Evolutionary conservation across 2,329 filamentous ascomycete genomes (phyloP), one percentile per base, ranked within the genome.

Genomic region (Verticillium isaacii): DNA sequence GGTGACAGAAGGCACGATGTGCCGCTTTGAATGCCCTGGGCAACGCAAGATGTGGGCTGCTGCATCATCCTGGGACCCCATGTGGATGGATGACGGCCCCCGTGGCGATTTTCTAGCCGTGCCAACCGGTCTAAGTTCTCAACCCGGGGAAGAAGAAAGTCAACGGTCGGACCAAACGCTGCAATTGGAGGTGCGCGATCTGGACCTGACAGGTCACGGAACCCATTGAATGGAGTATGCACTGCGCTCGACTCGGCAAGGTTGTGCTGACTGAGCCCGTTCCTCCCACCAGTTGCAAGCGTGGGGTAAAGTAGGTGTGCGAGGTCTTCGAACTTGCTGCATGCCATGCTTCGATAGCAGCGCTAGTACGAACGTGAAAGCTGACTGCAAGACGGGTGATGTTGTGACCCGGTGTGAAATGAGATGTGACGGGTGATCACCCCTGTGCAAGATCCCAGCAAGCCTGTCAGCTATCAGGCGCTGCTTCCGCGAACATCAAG

Each of bases 371-470:
- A 29, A 29, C n/a, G n/a, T 6, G 45, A n/a, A 50, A 50, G 9
- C 45, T n/a, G 45, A 14, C 45, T 50, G 45, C 45, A 50, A 25
- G 45, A n/a, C 45, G 45, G 41, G 36, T 60, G 52, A 54, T 37
- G 63, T n/a, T 60, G 60, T 64, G 64, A 56, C 61, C 25, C 32
- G 32, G 25, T 25, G 29, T 32, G 45, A 62, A 62, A 61, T 64
- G 64, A 64, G 55, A 61, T 65, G 54, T 63, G 62, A 65, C 54
- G 25, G 36, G 19, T 34, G 34, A 17, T 23, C 17, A 19, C 29
- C 55, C 55, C 32, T 23, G 50, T 55, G 37, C 54, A 32, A 32
- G 29, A 29, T 17, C 25, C 36, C 50, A 50, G 32, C 39, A 41
- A 23, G 45, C 45, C 45, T n/a, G 45, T 23, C 45, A 50, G 57